Evolutionary conservation across 2,329 filamentous ascomycete species (phyloP), one percentile per base, ranked within the genome.

Genomic region (Clonostachys rosea): DNA sequence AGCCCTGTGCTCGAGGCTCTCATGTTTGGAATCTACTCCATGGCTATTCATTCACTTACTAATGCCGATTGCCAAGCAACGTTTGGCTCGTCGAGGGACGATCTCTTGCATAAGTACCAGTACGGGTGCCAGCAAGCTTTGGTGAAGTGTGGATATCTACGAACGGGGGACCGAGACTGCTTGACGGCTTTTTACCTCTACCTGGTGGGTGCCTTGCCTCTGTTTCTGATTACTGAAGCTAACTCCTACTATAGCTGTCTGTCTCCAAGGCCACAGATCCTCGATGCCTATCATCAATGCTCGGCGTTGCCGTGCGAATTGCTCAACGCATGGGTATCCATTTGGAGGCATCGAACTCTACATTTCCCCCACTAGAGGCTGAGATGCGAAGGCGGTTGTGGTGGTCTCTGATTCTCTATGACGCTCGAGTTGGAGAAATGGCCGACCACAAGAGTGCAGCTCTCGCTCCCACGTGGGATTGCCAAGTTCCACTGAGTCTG

Each of bases 241-340:
- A 1, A 78, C 73, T 1, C 70, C 0, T 79, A 13, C 6, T 24
- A 2, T 42, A 83, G 80, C 48, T 81, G 7, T 78, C 79, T 0
- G 47, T 76, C 10, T 62, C 64, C 13, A 53, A 62, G 6, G 53
- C 47, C 0, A 69, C 67, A 4, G 70, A 78, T 50, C 76, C 78
- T 12, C 69, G 68, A 14, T 75, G 79, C 5, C 49, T 81, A 0
- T 78, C 73, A 1, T 71, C 73, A 0, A 70, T 80, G 59, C 63
- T 83, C 11, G 75, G 72, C 4, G 56, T 79, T 14, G 70, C 80
- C 5, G 70, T 87, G 34, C 75, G 84, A 17, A 80, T 87, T 45
- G 83, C 81, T 1, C 79, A 85, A 57, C 83, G 83, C 57, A 83
- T 87, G 73, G 84, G 84, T 1, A 70, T 86, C 42, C 81, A 86